Conservation (phyloP, 2,329 filamentous ascomycete genomes). For the Sclerotiophoma versabilis region DNA sequence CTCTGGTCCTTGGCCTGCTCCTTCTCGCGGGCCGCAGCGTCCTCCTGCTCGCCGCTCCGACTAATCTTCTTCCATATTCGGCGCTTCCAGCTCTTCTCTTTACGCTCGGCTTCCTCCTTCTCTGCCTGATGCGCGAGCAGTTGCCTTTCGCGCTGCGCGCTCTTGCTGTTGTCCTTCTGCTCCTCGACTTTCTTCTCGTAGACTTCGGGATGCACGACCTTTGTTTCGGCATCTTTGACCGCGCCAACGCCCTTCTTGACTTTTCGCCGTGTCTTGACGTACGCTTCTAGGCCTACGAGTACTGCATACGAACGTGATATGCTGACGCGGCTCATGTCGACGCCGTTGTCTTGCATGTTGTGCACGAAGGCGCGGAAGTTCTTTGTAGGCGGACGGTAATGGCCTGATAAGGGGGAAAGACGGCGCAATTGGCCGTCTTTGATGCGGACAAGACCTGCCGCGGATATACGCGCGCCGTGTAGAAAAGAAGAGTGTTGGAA, state of each 20-base stretch:
- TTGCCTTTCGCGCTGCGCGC: constrained; percentile 68
- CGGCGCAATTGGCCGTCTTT: constrained; percentile 79
- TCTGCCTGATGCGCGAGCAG: constrained; percentile 51
- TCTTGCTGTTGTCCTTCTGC: constrained; percentile 64
- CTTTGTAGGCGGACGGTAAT: constrained; percentile 82
- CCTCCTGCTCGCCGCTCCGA: constrained; percentile 23
- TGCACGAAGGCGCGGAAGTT: constrained; percentile 86
- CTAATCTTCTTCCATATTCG: constrained; percentile 41
- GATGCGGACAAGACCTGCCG: constrained; percentile 85
- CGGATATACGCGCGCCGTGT: constrained; percentile 79
- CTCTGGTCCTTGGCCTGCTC: constrained; percentile 32
- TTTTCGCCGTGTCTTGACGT: constrained; percentile 71
- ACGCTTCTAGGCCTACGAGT: constrained; percentile 81
- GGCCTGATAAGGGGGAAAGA: constrained; percentile 73
- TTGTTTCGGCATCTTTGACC: constrained; percentile 63
- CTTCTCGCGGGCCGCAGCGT: constrained; percentile 25
- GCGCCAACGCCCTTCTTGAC: constrained; percentile 64
- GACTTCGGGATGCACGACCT: constrained; percentile 68
- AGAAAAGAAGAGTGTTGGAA: constrained; percentile 94
- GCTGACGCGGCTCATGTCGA: constrained; percentile 79
- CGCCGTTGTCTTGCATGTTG: constrained; percentile 73
- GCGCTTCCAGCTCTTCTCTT: constrained; percentile 40
- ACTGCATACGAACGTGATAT: constrained; percentile 85
- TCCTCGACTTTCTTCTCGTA: constrained; percentile 56
- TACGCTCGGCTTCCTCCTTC: constrained; percentile 55